Evolutionary conservation across 306 rosid species (phyloP).

Genomic region (Cicer judaicum): DNA sequence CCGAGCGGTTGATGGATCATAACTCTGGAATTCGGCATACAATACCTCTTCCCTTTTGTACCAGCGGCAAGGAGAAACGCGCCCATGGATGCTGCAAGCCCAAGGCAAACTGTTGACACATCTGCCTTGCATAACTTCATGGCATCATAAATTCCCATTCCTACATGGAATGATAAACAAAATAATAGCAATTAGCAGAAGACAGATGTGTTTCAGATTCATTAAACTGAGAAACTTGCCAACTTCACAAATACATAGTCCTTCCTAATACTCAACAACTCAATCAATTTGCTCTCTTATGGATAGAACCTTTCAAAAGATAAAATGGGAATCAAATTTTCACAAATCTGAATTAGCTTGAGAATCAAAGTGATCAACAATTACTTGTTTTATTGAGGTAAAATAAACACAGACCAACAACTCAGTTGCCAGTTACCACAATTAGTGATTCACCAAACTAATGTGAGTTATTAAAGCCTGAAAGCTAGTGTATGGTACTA

Average conservation of each 20-base stretch:
- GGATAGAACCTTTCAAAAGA: slow-evolving; percentile 12
- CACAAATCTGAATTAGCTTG: slow-evolving; percentile 26
- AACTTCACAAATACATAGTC: neutral
- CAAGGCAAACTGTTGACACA: slow-evolving; percentile 90
- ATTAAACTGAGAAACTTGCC: slow-evolving; percentile 9
- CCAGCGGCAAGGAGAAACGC: slow-evolving; percentile 96
- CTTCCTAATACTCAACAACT: slow-evolving; percentile 22
- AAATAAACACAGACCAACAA: slow-evolving; percentile 14
- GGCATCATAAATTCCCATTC: slow-evolving; percentile 98
- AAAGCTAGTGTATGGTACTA: neutral
- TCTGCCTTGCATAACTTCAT: slow-evolving; percentile 96
- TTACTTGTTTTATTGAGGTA: neutral
- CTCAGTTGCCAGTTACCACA: slow-evolving; percentile 4
- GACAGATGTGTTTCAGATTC: slow-evolving; percentile 15
- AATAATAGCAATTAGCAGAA: slow-evolving; percentile 43
- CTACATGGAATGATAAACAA: slow-evolving; percentile 50
- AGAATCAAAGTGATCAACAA: slow-evolving; percentile 17
- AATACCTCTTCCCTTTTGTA: slow-evolving; percentile 87
- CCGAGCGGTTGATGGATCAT: slow-evolving; percentile 99
- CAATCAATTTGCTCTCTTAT: slow-evolving; percentile 8
- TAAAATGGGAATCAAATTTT: neutral
- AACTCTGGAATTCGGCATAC: slow-evolving; percentile 95
- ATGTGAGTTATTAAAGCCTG: neutral
- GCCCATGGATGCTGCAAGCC: slow-evolving; percentile 99
- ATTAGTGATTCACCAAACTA: slow-evolving; percentile 33